Base-by-base conservation (phyloP, 495 filamentous ascomycete species). In the Bombardia bombarda region DNA sequence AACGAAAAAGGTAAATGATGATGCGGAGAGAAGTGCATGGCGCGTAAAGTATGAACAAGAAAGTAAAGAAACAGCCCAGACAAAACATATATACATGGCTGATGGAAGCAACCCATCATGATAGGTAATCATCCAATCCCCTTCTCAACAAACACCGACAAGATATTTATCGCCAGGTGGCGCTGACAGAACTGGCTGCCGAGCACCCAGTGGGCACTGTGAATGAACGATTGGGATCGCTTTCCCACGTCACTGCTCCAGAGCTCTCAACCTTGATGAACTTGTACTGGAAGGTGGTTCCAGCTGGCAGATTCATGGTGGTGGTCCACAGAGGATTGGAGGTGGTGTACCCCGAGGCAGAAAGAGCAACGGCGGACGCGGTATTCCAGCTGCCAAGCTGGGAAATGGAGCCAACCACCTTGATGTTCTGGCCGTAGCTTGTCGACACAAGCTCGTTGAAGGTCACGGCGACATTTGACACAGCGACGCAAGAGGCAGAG, bases 211-310 rank as follows among this genome's bases (percentile, higher is more conserved):
- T 47, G 0, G 79, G 68, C 7, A 85, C 75, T 0, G 74, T 77
- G 51, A 72, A 82, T 3, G 61, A 65, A 32, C 73, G 69, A 54
- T 88, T 86, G 1, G 79, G 73, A 51, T 82, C 77, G 32, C 71
- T 70, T 53, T 85, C 80, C 82, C 82, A 85, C 6, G 54, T 62
- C 1, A 83, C 65, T 1, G 62, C 57, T 4, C 79, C 78, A 56
- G 75, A 65, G 13, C 60, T 62, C 32, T 65, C 67, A 18, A 78
- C 63, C 7, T 74, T 73, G 49, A 87, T 75, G 50, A 78, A 88
- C 61, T 87, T 87, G 56, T 86, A 87, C 56, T 82, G 45, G 25
- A 87, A 70, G 0, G 48, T 57, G 21, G 69, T 69, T 1, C 80
- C 80, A 0, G 72, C 70, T 0, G 74, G 57, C 9, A 86, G 46